Evolutionary conservation across 306 rosid species (phyloP).

Genomic region (Ochetophila trinervis): DNA sequence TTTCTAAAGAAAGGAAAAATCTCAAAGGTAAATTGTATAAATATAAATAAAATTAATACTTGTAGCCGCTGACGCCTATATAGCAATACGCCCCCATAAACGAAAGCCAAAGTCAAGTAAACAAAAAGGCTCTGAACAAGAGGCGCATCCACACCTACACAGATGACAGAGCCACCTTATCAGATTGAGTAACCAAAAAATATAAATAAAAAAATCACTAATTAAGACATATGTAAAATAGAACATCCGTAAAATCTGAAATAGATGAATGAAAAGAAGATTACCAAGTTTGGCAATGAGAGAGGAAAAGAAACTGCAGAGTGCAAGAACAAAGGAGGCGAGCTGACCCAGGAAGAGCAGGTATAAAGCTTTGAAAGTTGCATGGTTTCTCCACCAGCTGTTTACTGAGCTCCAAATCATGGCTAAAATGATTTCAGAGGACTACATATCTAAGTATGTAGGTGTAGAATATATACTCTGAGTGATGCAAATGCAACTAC

Average conservation of each 20-base stretch:
- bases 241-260: not conserved
- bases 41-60: conserved; percentile 20
- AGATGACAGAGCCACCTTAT: not conserved
- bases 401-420: too few relatives aligned
- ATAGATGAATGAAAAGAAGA: not conserved
- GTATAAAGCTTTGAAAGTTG: conserved; percentile 23
- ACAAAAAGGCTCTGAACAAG: conserved; percentile 42
- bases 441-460: too few relatives aligned
- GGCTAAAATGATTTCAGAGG: too few relatives aligned
- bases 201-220: too few relatives aligned
- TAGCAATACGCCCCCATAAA: conserved; percentile 56
- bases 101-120: conserved; percentile 46
- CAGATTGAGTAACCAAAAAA: not conserved
- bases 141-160: conserved; percentile 58
- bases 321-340: conserved; percentile 38
- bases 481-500: too few relatives aligned
- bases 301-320: conserved; percentile 56
- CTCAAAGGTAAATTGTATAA: not conserved
- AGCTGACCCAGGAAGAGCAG: conserved; percentile 46
- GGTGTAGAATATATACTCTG: too few relatives aligned
- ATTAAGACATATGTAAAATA: not conserved
- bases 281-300: conserved; percentile 53
- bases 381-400: conserved; percentile 27
- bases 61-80: conserved; percentile 44
- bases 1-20: too few relatives aligned